Base-by-base conservation (phyloP, 140 eudicot species). In the Erigeron philadelphicus region DNA sequence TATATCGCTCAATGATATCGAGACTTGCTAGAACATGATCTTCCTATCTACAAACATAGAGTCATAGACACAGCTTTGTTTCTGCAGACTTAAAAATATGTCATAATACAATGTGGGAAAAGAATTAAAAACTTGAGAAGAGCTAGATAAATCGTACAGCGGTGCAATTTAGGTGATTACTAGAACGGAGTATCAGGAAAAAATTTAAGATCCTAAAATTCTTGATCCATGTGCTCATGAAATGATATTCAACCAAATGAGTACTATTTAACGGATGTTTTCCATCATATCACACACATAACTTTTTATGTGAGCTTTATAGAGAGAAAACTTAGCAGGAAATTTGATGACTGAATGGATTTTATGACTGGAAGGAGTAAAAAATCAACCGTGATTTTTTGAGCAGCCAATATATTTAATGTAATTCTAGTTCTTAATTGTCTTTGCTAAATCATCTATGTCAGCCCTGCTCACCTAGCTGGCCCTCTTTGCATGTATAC, bases 161-260 rank as follows among this genome's bases (percentile, higher is more conserved):
- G 53, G 65, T 62, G 71, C 41, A 73, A 15, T 31, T 53, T 53
- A 23, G 64, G 67, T 57, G 44, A 7, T 65, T 54, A 65, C 1
- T 23, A 2, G 12, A 31, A 72, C 19, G 5, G 60, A 72, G 64
- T 18, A 47, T 15, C 52, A 61, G 54, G 41, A 38, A 49, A 6
- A 42, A 46, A 38, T 21, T 64, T 46, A 52, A 64, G 9, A 64
- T 53, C 18, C 31, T 40, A 35, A 52, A 16, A 53, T 16, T 53
- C 59, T 53, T 53, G 53, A 63, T 49, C 42, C 11, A 66, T 31
- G 66, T 49, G 54, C 46, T 41, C 43, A 44, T 59, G 53, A 23
- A 57, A 13, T 55, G 40, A 10, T 56, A 56, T 6, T 25, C 23
- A 54, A 55, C 16, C 40, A 73, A 54, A 42, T 41, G 16, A 18